These are phyloP conservation scores for Imleria badia DNA, from an alignment of 768 basidiomycete species.

Conservation along the genomic window DNA sequence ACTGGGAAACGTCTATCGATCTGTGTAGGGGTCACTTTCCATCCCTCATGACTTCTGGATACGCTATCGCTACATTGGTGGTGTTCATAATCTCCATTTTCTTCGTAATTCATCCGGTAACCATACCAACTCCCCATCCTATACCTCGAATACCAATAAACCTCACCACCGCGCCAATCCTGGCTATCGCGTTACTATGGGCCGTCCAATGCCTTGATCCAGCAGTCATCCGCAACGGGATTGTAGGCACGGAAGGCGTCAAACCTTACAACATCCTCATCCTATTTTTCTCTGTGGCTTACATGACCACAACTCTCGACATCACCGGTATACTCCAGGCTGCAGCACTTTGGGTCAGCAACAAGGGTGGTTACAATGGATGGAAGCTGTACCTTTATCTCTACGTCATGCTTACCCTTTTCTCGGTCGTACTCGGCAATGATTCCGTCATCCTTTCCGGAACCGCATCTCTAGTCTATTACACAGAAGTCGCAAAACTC, in stretches of 20 bases:
- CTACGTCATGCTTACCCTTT: constrained; percentile 75
- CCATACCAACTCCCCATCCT: no score
- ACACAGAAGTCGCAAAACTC: constrained; percentile 60
- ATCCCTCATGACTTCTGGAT: no score
- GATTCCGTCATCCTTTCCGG: constrained; percentile 93
- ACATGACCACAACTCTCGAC: constrained; percentile 90
- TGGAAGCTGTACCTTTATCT: constrained; percentile 73
- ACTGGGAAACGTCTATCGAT: no score
- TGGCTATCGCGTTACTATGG: no score
- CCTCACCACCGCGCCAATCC: no score
- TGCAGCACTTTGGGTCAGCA: constrained; percentile 88
- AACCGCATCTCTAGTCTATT: constrained; percentile 87
- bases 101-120: no score
- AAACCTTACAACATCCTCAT: no score
- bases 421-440: constrained; percentile 82
- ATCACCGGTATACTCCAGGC: constrained; percentile 83
- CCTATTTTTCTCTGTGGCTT: constrained; percentile 87
- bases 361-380: constrained; percentile 72
- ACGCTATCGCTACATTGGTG: no score
- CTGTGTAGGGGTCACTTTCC: no score
- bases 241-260: constrained; percentile 74
- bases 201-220: constrained; percentile 50
- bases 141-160: no score
- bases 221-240: constrained; percentile 64
- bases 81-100: no score